Evolutionary conservation across 495 filamentous ascomycete species (phyloP).

Genomic region (Rhypophila decipiens): DNA sequence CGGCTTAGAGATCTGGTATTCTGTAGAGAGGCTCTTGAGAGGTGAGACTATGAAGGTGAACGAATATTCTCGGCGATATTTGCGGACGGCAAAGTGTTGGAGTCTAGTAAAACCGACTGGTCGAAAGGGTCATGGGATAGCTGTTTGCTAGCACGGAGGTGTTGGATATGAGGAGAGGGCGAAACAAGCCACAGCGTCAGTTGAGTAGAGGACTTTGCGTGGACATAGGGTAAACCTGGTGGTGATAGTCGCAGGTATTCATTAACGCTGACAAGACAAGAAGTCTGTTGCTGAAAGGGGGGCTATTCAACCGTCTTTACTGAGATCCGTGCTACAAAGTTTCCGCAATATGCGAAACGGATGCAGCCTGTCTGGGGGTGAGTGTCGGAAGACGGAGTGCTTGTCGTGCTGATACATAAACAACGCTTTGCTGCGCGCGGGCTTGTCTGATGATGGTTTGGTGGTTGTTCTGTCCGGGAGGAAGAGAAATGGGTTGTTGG

Average conservation of each 20-base stretch:
- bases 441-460: too few species aligned
- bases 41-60: neutral
- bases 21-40: constrained; percentile 7
- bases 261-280: constrained; percentile 43
- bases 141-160: too few species aligned
- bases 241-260: constrained; percentile 40
- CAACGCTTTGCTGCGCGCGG: constrained; percentile 39
- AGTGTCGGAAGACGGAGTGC: constrained; percentile 57
- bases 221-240: constrained; percentile 44
- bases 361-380: constrained; percentile 88
- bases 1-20: constrained; percentile 9
- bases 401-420: constrained; percentile 55
- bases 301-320: constrained; percentile 74
- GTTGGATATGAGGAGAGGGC: constrained; percentile 16
- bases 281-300: constrained; percentile 2
- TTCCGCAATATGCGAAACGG: constrained; percentile 84
- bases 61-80: neutral
- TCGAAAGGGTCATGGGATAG: constrained; percentile 10
- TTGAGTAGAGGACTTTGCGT: constrained; percentile 40
- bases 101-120: constrained; percentile 22
- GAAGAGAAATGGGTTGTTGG: constrained; percentile 2
- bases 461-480: constrained; percentile 4
- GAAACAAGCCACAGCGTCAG: constrained; percentile 35
- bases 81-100: constrained; percentile 1
- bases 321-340: constrained; percentile 77